Conservation (phyloP, 495 filamentous ascomycete species). For the Aspergillus sclerotioniger region DNA sequence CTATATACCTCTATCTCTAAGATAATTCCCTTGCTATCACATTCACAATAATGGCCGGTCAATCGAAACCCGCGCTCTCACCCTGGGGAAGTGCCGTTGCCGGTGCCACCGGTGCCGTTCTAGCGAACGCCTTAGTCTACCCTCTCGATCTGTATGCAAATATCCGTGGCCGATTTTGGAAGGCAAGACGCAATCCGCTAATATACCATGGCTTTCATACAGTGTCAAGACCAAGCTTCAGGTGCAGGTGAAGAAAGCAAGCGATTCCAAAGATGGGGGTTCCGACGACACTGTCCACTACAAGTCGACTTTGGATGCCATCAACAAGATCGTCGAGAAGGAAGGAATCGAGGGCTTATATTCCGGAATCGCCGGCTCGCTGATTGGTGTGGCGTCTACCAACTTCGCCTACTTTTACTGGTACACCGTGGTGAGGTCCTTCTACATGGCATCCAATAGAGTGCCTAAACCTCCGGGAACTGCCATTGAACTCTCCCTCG, state of each 20-base stretch:
- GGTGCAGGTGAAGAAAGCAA: slow-evolving; percentile 76
- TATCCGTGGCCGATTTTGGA: neutral
- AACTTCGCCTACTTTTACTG: slow-evolving; percentile 99
- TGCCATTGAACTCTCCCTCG: slow-evolving; percentile 78
- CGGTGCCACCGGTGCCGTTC: slow-evolving; percentile 86
- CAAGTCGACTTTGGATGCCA: slow-evolving; percentile 79
- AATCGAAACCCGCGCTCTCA: slow-evolving; percentile 80
- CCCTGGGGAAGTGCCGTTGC: slow-evolving; percentile 94
- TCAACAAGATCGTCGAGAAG: slow-evolving; percentile 77
- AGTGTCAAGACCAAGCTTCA: slow-evolving; percentile 97
- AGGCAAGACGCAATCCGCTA: slow-evolving; percentile 9
- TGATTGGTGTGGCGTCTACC: slow-evolving; percentile 91
- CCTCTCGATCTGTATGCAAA: slow-evolving; percentile 86
- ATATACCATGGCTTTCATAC: slow-evolving; percentile 11
- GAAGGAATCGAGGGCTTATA: slow-evolving; percentile 86
- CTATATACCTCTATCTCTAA: neutral
- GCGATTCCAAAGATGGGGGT: slow-evolving; percentile 28
- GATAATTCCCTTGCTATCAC: neutral
- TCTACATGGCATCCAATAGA: slow-evolving; percentile 72
- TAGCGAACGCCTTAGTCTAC: slow-evolving; percentile 96
- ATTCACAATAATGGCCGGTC: slow-evolving; percentile 61
- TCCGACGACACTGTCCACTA: slow-evolving; percentile 65
- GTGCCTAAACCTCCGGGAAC: slow-evolving; percentile 70
- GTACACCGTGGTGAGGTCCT: slow-evolving; percentile 84
- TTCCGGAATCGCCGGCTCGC: slow-evolving; percentile 78